Evolutionary conservation across 1,139 yeast species (phyloP).

Genomic region (Candida pseudoviswanathii): DNA sequence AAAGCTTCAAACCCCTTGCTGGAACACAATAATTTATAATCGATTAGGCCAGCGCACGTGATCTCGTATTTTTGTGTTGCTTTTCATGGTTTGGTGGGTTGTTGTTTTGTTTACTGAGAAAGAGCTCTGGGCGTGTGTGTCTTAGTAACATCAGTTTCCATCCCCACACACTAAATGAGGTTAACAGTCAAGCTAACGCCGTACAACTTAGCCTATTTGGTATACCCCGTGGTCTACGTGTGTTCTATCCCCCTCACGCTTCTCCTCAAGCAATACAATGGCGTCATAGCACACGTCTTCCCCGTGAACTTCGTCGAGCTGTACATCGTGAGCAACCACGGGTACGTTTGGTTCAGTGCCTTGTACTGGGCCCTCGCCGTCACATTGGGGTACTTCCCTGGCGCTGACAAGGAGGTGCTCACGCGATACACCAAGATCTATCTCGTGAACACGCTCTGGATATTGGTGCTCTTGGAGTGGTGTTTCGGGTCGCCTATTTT

Average conservation of each 20-base stretch:
- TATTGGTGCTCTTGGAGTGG: constrained; percentile 32
- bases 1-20: neutral
- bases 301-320: constrained; percentile 22
- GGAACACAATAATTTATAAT: neutral
- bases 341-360: constrained; percentile 32
- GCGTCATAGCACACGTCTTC: constrained; percentile 15
- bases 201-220: constrained; percentile 9
- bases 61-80: neutral
- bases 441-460: constrained; percentile 11
- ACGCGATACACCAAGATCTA: constrained; percentile 11
- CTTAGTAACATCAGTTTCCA: neutral
- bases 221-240: constrained; percentile 19
- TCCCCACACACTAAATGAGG: neutral
- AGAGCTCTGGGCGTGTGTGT: neutral
- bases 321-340: constrained; percentile 27
- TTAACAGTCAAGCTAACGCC: constrained; percentile 2
- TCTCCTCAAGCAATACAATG: constrained; percentile 16
- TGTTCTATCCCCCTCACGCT: constrained; percentile 21
- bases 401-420: constrained; percentile 3
- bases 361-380: constrained; percentile 13
- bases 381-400: constrained; percentile 2
- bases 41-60: constrained; percentile 6
- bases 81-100: too few relatives aligned
- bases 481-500: constrained; percentile 49
- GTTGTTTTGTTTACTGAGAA: too few relatives aligned